Evolutionary conservation across 192 early-diverging fungal genomes (phyloP).

Genomic region (Linnemannia exigua): DNA sequence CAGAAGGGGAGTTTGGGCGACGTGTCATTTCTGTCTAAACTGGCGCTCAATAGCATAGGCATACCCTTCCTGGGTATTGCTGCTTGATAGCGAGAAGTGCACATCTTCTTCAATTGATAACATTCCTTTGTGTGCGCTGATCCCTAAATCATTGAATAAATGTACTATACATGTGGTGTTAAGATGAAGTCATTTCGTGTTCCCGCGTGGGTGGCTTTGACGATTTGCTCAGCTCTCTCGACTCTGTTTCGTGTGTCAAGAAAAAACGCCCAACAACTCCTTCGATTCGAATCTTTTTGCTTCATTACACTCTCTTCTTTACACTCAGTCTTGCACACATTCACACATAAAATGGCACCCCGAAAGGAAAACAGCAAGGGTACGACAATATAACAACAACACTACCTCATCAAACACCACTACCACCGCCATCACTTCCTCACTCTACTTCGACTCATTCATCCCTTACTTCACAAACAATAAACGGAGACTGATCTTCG

Average conservation of each 20-base stretch:
- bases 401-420: background rate
- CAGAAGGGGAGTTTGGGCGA: no score
- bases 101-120: no score
- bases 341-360: conserved; percentile 33
- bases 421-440: background rate
- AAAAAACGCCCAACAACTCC: background rate
- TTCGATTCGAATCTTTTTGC: conserved; percentile 12
- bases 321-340: background rate
- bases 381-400: conserved; percentile 12
- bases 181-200: background rate
- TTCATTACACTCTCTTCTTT: background rate
- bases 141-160: no score
- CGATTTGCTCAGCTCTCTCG: background rate
- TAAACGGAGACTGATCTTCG: background rate
- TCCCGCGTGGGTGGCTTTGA: background rate
- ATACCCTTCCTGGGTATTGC: no score
- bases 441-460: background rate
- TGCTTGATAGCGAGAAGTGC: no score
- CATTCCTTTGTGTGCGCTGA: no score
- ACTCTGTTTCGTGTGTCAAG: background rate
- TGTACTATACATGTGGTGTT: no score
- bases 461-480: background rate
- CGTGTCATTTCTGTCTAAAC: no score
- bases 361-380: conserved; percentile 51
- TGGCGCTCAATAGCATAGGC: no score